Percentiles rank a stretch among this genome's conserved stretches.
Evolutionary conservation across 371 early-diverging fungal species (phyloP).

Genomic region (Mucor circinelloides): DNA sequence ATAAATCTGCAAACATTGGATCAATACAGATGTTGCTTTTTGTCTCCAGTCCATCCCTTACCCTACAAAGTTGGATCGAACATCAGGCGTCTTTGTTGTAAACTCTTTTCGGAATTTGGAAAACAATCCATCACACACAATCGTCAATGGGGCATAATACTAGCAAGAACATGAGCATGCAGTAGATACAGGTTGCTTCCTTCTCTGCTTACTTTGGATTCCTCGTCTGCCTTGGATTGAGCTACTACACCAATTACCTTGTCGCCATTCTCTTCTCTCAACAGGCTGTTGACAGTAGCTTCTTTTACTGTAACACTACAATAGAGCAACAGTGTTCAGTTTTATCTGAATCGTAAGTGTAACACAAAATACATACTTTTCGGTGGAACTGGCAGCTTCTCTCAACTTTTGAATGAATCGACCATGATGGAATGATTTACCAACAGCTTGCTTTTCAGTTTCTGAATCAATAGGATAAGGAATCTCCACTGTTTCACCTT

Average conservation of each 20-base stretch:
- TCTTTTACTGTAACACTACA: conserved; percentile 73
- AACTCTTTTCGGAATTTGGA: conserved; percentile 90
- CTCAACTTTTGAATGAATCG: conserved; percentile 85
- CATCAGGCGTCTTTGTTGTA: conserved; percentile 53
- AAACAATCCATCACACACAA: conserved; percentile 92
- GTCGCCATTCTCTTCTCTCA: conserved; percentile 45
- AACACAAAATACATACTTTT: conserved; percentile 18
- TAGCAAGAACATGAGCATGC: neutral
- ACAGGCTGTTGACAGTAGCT: conserved; percentile 66
- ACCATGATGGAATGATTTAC: conserved; percentile 89
- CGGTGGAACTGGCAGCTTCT: conserved; percentile 53
- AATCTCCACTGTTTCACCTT: conserved; percentile 54
- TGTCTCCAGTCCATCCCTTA: neutral
- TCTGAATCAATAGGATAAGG: conserved; percentile 53
- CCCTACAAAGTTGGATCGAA: conserved; percentile 84
- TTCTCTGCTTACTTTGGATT: neutral
- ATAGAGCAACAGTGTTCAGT: neutral
- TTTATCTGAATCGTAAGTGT: neutral
- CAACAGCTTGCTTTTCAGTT: conserved; percentile 46
- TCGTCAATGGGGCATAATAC: conserved; percentile 70
- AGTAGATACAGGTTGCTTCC: neutral
- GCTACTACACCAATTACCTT: conserved; percentile 59
- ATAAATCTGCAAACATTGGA: conserved; percentile 31
- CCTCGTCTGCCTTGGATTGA: conserved; percentile 28
- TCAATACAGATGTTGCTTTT: neutral